These are phyloP conservation scores for Chaetomium fimeti DNA, from an alignment of 495 filamentous ascomycete genomes.

Conservation along the genomic window DNA sequence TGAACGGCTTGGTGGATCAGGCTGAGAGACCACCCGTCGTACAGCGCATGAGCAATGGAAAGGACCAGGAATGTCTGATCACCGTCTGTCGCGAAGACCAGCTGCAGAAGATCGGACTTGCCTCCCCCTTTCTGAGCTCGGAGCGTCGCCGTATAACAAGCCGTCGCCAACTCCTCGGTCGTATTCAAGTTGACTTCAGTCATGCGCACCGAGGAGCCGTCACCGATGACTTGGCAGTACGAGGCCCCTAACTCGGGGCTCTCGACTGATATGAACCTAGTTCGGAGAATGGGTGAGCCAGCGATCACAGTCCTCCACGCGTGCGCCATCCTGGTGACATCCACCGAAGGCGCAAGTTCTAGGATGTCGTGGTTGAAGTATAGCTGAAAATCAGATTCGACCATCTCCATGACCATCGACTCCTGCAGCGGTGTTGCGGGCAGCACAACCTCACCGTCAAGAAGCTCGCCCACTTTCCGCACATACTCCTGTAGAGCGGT, in stretches of 20 bases:
- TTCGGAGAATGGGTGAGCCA: slow-evolving; percentile 68
- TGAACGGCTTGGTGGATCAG: slow-evolving; percentile 66
- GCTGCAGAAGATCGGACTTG: slow-evolving; percentile 43
- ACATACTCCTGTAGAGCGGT: slow-evolving; percentile 10
- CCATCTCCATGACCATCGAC: slow-evolving; percentile 74
- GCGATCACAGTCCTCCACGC: slow-evolving; percentile 61
- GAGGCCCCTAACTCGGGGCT: slow-evolving; percentile 52
- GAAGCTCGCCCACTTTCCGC: slow-evolving; percentile 15
- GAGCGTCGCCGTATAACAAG: slow-evolving; percentile 34
- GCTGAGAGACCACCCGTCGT: slow-evolving; percentile 71
- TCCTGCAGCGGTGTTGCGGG: slow-evolving; percentile 76
- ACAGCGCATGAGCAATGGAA: slow-evolving; percentile 75
- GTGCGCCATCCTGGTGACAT: slow-evolving; percentile 52
- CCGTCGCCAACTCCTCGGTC: slow-evolving; percentile 26
- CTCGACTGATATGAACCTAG: slow-evolving; percentile 64
- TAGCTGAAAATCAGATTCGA: slow-evolving; percentile 59
- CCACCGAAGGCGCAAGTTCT: slow-evolving; percentile 48
- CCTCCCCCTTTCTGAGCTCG: slow-evolving; percentile 31
- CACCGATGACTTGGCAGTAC: slow-evolving; percentile 65
- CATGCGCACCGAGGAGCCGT: slow-evolving; percentile 21
- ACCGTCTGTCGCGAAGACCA: slow-evolving; percentile 39
- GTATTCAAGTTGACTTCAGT: slow-evolving; percentile 23
- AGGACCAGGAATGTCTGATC: slow-evolving; percentile 54
- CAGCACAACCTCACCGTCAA: slow-evolving; percentile 52
- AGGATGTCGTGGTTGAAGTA: slow-evolving; percentile 82